Conservation (phyloP, 148 eudicot genomes). For the Silene uniflora region DNA sequence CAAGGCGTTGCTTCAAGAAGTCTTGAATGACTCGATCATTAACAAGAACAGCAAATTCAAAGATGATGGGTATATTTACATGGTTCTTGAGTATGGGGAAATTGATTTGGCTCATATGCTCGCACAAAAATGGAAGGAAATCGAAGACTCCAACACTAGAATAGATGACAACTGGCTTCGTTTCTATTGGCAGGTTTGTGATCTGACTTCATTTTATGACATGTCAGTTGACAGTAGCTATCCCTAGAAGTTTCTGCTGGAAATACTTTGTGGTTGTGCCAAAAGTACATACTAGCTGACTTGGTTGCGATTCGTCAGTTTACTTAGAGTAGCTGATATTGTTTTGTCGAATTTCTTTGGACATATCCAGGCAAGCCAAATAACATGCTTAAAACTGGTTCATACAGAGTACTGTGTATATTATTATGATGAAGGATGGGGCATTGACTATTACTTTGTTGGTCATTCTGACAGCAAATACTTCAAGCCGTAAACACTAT, state of each 20-base stretch:
- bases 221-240: background rate
- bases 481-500: constrained; percentile 92
- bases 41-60: constrained; percentile 72
- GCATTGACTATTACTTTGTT: constrained; percentile 20
- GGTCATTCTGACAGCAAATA: constrained; percentile 61
- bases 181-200: constrained; percentile 87
- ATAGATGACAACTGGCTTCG: constrained; percentile 97
- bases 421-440: no score
- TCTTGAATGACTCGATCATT: constrained; percentile 60
- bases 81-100: constrained; percentile 98
- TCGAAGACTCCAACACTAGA: constrained; percentile 50
- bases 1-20: constrained; percentile 75
- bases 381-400: background rate
- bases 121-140: constrained; percentile 82
- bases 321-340: background rate
- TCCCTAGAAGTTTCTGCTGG: constrained; percentile 1
- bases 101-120: constrained; percentile 98
- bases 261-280: background rate
- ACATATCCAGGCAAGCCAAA: background rate
- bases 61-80: constrained; percentile 83
- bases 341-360: background rate
- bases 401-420: background rate
- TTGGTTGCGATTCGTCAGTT: background rate
- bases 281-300: background rate
- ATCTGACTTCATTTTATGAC: background rate